These are phyloP conservation scores for Tolypocladium guangdongense DNA, from an alignment of 2,329 filamentous ascomycete genomes.

Conservation along the genomic window DNA sequence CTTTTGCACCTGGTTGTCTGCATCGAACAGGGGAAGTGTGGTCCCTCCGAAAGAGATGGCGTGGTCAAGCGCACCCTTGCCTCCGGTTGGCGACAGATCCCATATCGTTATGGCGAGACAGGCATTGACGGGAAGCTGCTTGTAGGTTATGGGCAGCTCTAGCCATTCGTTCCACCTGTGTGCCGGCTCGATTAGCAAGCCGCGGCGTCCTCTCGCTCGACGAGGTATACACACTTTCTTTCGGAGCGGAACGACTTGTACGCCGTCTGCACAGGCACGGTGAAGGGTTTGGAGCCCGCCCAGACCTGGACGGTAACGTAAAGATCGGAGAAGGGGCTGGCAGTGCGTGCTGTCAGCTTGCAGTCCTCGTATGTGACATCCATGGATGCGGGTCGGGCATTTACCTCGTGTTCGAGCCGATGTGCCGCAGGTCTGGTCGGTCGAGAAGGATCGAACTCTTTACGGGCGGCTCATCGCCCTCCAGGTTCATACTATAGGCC, in stretches of 20 bases:
- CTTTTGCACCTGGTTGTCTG: slow-evolving; percentile 82
- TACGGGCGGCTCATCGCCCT: slow-evolving; percentile 30
- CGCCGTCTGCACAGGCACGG: slow-evolving; percentile 81
- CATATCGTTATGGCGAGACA: slow-evolving; percentile 88
- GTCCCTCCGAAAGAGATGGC: slow-evolving; percentile 90
- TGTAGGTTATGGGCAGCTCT: slow-evolving; percentile 72
- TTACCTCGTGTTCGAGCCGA: slow-evolving; percentile 74
- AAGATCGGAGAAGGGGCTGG: slow-evolving; percentile 71
- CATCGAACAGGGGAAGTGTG: slow-evolving; percentile 83
- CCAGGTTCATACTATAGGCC: slow-evolving; percentile 32
- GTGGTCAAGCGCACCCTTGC: slow-evolving; percentile 58
- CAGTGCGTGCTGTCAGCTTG: slow-evolving; percentile 10
- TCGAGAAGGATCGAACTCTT: slow-evolving; percentile 61
- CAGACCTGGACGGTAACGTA: slow-evolving; percentile 90
- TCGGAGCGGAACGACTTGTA: slow-evolving; percentile 83
- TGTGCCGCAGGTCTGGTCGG: slow-evolving; percentile 69
- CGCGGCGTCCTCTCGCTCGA: not conserved
- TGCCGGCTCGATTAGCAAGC: slow-evolving; percentile 1
- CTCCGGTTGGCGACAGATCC: slow-evolving; percentile 79
- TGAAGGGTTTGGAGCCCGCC: slow-evolving; percentile 90
- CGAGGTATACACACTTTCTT: slow-evolving; percentile 34
- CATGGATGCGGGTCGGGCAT: slow-evolving; percentile 1
- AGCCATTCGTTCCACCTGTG: slow-evolving; percentile 93
- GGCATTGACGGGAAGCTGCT: slow-evolving; percentile 68
- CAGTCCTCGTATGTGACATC: not conserved